phyloP scores from a whole-genome alignment of 306 rosid genomes.

The Quercus mongolica region DNA sequence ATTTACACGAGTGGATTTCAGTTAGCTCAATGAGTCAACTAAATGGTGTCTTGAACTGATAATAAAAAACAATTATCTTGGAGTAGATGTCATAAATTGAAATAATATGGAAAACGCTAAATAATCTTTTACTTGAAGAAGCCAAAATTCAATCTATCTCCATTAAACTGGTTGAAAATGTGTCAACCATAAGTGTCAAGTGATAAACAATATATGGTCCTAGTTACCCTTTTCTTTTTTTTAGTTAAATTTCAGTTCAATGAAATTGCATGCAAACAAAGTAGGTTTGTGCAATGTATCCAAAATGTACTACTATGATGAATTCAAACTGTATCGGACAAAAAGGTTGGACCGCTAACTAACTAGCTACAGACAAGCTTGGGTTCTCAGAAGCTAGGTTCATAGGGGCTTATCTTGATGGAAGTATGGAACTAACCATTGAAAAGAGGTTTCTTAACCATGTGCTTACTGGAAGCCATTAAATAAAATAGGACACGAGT shows the following conservation, averaged over 20 bases:
- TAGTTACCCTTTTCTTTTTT: neutral
- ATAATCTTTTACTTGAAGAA: too few relatives aligned
- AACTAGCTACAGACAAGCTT: neutral
- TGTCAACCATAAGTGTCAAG: too few relatives aligned
- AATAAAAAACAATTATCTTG: too few relatives aligned
- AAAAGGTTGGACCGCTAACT: neutral
- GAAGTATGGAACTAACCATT: neutral
- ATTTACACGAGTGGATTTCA: too few relatives aligned
- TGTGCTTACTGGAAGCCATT: constrained; percentile 1
- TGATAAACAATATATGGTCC: too few relatives aligned
- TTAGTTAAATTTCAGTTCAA: neutral
- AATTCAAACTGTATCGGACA: neutral
- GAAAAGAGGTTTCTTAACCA: neutral
- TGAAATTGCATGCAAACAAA: neutral
- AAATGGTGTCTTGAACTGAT: too few relatives aligned
- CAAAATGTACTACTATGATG: neutral
- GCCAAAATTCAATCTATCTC: neutral
- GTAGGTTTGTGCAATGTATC: neutral
- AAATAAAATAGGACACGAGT: neutral
- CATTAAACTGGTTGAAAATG: too few relatives aligned
- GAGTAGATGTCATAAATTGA: too few relatives aligned
- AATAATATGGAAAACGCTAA: constrained; percentile 4
- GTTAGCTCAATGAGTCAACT: too few relatives aligned
- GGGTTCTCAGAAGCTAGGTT: neutral
- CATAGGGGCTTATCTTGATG: neutral